Base-by-base conservation (phyloP, 495 filamentous ascomycete species). In the Annulohypoxylon nitens region DNA sequence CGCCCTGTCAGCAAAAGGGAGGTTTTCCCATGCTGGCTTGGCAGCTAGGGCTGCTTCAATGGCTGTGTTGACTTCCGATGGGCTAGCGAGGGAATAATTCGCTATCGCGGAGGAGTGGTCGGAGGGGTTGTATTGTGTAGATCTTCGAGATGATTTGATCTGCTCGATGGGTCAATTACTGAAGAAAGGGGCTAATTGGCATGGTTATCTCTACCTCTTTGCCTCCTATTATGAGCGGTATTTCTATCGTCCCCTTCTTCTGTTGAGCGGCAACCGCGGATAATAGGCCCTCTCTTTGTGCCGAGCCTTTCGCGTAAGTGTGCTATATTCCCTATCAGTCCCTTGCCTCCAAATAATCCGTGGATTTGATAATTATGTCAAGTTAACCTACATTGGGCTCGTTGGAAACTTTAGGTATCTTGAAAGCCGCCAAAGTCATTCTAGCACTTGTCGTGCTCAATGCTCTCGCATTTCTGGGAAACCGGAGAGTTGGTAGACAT, bases 1-100 rank as follows among this genome's bases (percentile, higher is more conserved):
- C n/a, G 95, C 95, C 55, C 94, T 88, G 81, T 97, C 94, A 25
- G 91, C 88, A 74, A 98, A 98, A 8, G 93, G 92, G 10, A 94
- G 83, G 7, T 85, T 84, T 70, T 93, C 92, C 94, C 94, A 98
- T 45, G 87, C 84, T 47, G 89, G 84, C 82, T 97, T 95, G 8
- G 94, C 95, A 10, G 85, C 88, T 12, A 98, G 87, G 4, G 94
- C 95, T 34, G 93, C 85, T 12, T 91, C 86, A 76, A 98, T 97
- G 36, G 95, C 94, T 1, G 83, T 78, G 37, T 86, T 83, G 64
- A 98, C 92, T 65, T 97, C 88, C 55, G 88, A 84, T 47, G 90
- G 83, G 33, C 87, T 87, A 66, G 95, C 94, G 64, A 90, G 86
- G 53, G 93, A 92, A 82, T 94, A 97, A 39, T 85, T 90, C 64